Evolutionary conservation across 176 grass and related monocot species (phyloP), one percentile per base, ranked within the genome.

Genomic region (Phyllostachys edulis): DNA sequence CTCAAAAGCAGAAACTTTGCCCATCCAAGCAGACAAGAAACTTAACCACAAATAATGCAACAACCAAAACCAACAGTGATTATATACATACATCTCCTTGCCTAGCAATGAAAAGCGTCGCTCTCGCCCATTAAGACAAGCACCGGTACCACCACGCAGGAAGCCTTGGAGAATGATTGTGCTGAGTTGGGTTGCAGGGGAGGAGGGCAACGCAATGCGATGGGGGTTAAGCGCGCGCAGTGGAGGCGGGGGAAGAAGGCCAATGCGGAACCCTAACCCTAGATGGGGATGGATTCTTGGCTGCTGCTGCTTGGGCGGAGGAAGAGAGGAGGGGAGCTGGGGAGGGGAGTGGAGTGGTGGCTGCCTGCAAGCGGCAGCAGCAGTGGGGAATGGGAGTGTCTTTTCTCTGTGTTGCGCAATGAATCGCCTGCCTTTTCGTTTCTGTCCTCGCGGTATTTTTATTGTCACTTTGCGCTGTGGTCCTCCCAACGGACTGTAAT

Each of bases 181-280:
- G 60, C 40, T 24, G 50, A 54, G 78, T 15, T 73, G 45, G 57
- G 67, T 67, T 41, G 82, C 76, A 56, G 71, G 41, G 67, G 9
- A 65, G 42, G 15, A 66, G 24, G 62, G 67, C 55, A 73, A 82
- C 4, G 67, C 67, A 12, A 38, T 1, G 55, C 69, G 54, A 56
- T 82, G 79, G 75, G 5, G 57, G 74, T 2, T 32, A 21, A 7
- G 39, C 5, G 16, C 39, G 21, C 6, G 65, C 23, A 10, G 5
- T 15, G 56, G 41, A 37, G 51, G 13, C n/a, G 27, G 68, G 41
- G 39, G 24, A 13, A 49, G 67, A 73, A 39, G 84, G 84, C 73
- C 9, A 32, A 29, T 8, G 79, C 27, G 61, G 67, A 90, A 75
- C 74, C 89, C 89, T 87, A 90, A 79, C 75, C 80, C 84, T 79